phyloP scores from a whole-genome alignment of 2,329 filamentous ascomycete genomes.

The Arthrobotrys iridis region DNA sequence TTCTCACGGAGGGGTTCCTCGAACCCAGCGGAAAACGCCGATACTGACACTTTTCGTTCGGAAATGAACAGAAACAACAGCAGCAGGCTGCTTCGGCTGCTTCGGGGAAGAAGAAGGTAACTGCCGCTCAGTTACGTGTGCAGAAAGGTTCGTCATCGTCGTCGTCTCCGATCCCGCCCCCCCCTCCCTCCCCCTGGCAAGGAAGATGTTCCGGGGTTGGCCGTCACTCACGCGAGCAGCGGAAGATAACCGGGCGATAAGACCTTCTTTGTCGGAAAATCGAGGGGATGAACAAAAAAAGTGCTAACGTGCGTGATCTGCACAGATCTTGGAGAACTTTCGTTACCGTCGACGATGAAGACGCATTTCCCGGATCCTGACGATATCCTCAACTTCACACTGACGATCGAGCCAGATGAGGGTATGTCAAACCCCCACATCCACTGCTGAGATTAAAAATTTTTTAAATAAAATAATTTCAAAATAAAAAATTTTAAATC shows the following conservation, averaged over 20 bases:
- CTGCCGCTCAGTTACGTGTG: conserved; percentile 90
- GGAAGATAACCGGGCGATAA: neutral
- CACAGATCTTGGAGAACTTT: conserved; percentile 69
- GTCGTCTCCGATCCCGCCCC: neutral
- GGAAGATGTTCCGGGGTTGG: neutral
- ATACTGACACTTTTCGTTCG: conserved; percentile 53
- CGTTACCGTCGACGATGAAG: conserved; percentile 80
- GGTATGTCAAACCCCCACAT: conserved; percentile 65
- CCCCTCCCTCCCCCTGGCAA: neutral
- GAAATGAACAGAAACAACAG: conserved; percentile 81
- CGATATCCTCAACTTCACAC: conserved; percentile 84
- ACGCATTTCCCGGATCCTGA: conserved; percentile 83
- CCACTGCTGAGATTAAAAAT: neutral
- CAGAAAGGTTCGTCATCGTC: conserved; percentile 79
- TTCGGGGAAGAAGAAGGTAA: conserved; percentile 95
- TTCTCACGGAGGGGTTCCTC: conserved; percentile 1
- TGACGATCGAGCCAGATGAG: conserved; percentile 86
- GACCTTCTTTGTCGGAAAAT: neutral
- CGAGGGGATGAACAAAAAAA: neutral
- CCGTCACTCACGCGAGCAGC: conserved; percentile 10
- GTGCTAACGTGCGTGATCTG: neutral
- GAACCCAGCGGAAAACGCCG: conserved; percentile 30
- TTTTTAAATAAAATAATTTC: too few relatives aligned
- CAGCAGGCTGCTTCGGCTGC: conserved; percentile 93
- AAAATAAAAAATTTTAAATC: too few relatives aligned